Evolutionary conservation across 768 basidiomycete species (phyloP), one percentile per base, ranked within the genome.

Genomic region (Suillus discolor): DNA sequence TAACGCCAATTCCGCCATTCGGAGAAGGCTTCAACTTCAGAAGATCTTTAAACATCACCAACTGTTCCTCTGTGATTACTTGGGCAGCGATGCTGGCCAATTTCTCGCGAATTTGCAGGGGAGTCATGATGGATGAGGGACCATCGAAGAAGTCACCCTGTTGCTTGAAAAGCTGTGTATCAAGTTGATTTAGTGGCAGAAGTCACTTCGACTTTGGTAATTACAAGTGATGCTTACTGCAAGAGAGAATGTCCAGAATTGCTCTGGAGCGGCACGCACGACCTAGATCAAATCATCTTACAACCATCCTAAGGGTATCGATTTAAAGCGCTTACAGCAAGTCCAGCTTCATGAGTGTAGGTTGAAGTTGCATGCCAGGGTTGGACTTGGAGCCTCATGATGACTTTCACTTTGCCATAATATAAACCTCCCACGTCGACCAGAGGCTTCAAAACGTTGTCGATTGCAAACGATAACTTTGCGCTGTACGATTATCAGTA

Each of bases 91-190:
- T 80, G 16, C 74, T 74, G 7, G 87, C 85, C 20, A 96, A 87
- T 65, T 89, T 90, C 72, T 85, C 88, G 66, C 94, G 89, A 70
- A 92, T 87, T 75, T 94, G 84, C 8, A 86, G 71, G 11, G 90
- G 87, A 0, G 92, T 91, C 53, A 89, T 77, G 57, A 80, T 84
- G 31, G 89, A 87, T 11, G 85, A 74, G 0, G 93, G 89, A 57
- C 89, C 86, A 74, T 96, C 94, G 70, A 85, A 96, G 78, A 86
- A 97, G n/a, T 90, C 86, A 4, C 75, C 83, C 78, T 96, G 94
- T 55, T 79, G 75, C 62, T 91, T 85, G 77, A 94, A 93, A 23
- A 96, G 81, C 93, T 94, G 71, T n/a, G 34, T 41, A 18, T 12
- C 38, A 18, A 59, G 9, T 59, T 41, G 1, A 41, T 59, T 59